Percentiles rank a stretch among this genome's conserved stretches.
These are phyloP conservation scores for Tilletia horrida DNA, from an alignment of 1,284 basidiomycete species.

Conservation along the genomic window DNA sequence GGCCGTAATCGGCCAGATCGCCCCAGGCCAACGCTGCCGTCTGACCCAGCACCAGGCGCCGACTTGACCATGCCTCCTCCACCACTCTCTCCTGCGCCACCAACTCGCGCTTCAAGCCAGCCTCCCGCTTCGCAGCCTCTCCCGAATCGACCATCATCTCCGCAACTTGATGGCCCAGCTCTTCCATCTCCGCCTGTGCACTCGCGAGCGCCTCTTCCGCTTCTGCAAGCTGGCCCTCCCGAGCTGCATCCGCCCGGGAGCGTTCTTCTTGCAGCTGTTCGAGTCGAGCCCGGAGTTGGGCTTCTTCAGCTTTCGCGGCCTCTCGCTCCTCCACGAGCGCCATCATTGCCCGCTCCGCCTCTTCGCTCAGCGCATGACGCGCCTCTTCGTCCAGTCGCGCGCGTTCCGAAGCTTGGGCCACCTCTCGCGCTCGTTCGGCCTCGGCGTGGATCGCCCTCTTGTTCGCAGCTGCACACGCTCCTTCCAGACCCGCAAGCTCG, in stretches of 20 bases:
- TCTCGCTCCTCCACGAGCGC: conserved; percentile 14
- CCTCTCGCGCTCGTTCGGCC: conserved; percentile 3
- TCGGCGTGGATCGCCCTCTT: background rate
- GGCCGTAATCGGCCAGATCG: conserved; percentile 73
- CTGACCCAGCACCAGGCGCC: conserved; percentile 1
- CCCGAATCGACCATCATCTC: background rate
- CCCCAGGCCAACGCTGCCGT: conserved; percentile 70
- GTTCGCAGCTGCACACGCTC: background rate
- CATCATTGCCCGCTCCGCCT: conserved; percentile 10
- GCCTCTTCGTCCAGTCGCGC: conserved; percentile 13
- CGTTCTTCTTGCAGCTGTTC: background rate
- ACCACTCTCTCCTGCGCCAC: conserved; percentile 67
- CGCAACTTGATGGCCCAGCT: background rate
- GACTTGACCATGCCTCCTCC: conserved; percentile 70
- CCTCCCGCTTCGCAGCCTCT: conserved; percentile 63
- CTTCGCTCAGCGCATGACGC: conserved; percentile 8
- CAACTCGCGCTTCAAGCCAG: conserved; percentile 76
- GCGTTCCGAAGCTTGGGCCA: background rate
- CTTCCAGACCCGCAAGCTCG: conserved; percentile 7
- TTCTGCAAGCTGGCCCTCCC: background rate
- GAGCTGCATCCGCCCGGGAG: background rate
- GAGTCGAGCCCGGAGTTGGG: background rate
- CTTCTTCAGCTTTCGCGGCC: background rate
- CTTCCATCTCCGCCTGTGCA: background rate
- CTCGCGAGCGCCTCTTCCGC: background rate